These are phyloP conservation scores for Pilasporangium apinafurcum DNA, from an alignment of 352 stramenopile genomes.

Conservation along the genomic window DNA sequence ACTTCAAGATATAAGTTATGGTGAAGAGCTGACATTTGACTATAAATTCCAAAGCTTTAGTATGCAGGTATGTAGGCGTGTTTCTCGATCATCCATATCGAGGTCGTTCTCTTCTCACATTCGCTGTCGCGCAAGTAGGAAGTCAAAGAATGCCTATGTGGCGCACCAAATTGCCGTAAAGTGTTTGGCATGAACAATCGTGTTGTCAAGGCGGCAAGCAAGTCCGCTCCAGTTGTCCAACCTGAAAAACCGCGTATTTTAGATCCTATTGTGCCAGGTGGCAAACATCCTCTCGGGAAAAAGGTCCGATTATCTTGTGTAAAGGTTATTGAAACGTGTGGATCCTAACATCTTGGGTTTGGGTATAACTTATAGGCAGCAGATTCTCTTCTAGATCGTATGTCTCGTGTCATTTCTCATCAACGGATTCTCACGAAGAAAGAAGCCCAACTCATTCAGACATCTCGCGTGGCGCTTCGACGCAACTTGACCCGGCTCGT, in stretches of 20 bases:
- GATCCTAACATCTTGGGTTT: neutral
- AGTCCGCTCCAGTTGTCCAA: neutral
- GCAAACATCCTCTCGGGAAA: constrained; percentile 22
- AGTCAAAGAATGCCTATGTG: constrained; percentile 66
- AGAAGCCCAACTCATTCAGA: constrained; percentile 37
- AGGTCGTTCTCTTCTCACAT: constrained; percentile 9
- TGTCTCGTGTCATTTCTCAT: constrained; percentile 27
- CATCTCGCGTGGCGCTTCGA: constrained; percentile 50
- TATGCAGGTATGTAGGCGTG: constrained; percentile 25
- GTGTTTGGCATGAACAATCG: constrained; percentile 72
- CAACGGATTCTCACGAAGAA: constrained; percentile 37
- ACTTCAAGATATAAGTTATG: constrained; percentile 75
- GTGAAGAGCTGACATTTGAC: constrained; percentile 94
- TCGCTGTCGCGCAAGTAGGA: constrained; percentile 28
- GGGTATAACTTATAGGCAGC: constrained; percentile 24
- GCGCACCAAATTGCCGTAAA: constrained; percentile 50
- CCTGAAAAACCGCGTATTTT: constrained; percentile 19
- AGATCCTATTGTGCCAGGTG: constrained; percentile 37
- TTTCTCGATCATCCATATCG: too few species aligned
- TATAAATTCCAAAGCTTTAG: constrained; percentile 90
- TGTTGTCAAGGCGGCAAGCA: constrained; percentile 15
- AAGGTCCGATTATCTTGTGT: constrained; percentile 20
- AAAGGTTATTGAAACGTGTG: neutral
- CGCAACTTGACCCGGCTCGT: constrained; percentile 48
- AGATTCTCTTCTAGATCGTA: constrained; percentile 52